Percentiles rank a stretch among this genome's conserved stretches.
phyloP scores from a whole-genome alignment of 768 basidiomycete species.

The Agaricus blazei region DNA sequence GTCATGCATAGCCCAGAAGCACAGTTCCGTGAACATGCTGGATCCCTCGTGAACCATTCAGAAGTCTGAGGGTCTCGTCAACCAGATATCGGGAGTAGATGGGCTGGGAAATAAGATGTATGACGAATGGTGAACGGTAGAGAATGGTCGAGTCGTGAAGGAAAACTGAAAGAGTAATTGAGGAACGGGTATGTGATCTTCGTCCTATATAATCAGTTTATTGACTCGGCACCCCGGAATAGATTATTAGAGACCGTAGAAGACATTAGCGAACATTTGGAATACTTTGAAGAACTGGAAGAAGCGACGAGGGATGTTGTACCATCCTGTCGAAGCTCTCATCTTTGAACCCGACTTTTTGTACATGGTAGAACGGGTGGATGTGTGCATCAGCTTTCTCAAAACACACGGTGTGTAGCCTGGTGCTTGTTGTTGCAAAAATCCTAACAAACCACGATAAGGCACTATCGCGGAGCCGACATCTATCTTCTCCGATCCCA shows the following conservation, averaged over 20 bases:
- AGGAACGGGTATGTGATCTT: constrained; percentile 69
- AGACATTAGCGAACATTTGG: constrained; percentile 72
- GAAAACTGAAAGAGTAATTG: constrained; percentile 80
- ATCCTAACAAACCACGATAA: constrained; percentile 27
- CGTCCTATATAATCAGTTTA: neutral
- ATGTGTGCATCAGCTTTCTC: constrained; percentile 90
- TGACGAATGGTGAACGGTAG: constrained; percentile 80
- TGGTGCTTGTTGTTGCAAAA: neutral
- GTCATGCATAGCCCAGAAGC: constrained; percentile 93
- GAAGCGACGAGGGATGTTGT: constrained; percentile 89
- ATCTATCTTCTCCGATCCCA: constrained; percentile 95
- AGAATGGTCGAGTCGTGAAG: constrained; percentile 86
- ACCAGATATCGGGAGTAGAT: constrained; percentile 69
- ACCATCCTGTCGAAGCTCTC: constrained; percentile 87
- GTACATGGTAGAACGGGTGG: constrained; percentile 93
- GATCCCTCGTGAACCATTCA: constrained; percentile 69
- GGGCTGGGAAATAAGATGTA: constrained; percentile 75
- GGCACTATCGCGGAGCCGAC: constrained; percentile 89
- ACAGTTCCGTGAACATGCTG: constrained; percentile 83
- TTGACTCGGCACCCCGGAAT: constrained; percentile 43
- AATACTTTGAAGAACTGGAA: constrained; percentile 95
- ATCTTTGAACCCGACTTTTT: constrained; percentile 90
- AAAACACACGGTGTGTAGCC: constrained; percentile 75
- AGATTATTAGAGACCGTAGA: constrained; percentile 72
- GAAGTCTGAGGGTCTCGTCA: constrained; percentile 66